A percentile compares a stretch with the other conserved stretches of the same genome.
phyloP scores from a whole-genome alignment of 2,329 filamentous ascomycete genomes.

The Pestalotiopsis sp. region DNA sequence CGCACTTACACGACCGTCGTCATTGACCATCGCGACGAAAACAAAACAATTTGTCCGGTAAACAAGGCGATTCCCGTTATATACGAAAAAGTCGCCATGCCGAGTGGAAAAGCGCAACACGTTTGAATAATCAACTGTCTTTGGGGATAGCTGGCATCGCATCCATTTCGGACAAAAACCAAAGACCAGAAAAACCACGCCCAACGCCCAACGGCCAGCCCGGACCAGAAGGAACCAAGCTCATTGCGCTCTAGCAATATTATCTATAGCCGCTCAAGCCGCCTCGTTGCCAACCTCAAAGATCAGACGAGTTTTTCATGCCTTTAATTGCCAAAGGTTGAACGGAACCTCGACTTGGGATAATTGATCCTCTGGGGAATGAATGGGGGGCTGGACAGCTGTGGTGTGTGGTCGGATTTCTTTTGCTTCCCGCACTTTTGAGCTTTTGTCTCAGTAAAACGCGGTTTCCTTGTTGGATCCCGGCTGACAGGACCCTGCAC shows the following conservation, averaged over 20 bases:
- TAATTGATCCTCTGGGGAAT: not conserved
- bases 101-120: not conserved
- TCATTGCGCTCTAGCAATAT: not conserved
- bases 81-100: not conserved
- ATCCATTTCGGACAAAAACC: not conserved
- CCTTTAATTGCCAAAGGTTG: not conserved
- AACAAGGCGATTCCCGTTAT: not conserved
- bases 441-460: not conserved
- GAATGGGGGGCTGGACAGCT: not conserved
- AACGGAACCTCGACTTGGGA: not conserved
- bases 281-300: not conserved
- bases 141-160: not conserved
- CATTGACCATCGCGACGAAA: not conserved
- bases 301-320: not conserved
- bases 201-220: not conserved
- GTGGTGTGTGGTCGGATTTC: not conserved
- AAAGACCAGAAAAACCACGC: not conserved
- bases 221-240: not conserved
- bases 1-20: not conserved
- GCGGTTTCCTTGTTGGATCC: not conserved
- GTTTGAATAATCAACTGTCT: not conserved
- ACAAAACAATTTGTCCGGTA: not conserved
- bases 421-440: not conserved
- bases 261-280: not conserved
- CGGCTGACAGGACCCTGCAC: not conserved